Percentiles rank a stretch among this genome's conserved stretches.
phyloP scores from a whole-genome alignment of 345 rosid species.

The Eucalyptus brandiana region DNA sequence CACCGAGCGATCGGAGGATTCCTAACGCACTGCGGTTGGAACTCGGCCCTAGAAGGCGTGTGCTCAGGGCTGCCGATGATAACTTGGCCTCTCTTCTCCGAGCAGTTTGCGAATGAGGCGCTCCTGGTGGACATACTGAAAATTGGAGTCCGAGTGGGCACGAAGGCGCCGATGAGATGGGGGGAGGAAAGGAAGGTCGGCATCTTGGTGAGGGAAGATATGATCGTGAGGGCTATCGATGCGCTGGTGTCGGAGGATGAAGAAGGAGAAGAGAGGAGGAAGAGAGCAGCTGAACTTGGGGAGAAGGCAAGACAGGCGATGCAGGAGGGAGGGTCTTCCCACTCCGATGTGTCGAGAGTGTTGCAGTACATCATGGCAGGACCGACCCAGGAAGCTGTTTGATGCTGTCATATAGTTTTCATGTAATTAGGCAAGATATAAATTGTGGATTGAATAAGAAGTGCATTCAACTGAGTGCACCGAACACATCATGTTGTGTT shows the following conservation, averaged over 20 bases:
- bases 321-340: conserved; percentile 51
- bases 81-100: conserved; percentile 74
- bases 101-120: conserved; percentile 74
- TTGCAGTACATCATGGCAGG: conserved; percentile 18
- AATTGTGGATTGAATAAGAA: not conserved
- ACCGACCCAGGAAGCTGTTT: not conserved
- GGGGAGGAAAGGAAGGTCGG: conserved; percentile 69
- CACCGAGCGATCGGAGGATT: conserved; percentile 62
- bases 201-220: conserved; percentile 39
- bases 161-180: conserved; percentile 50
- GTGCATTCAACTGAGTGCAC: not conserved
- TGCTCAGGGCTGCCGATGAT: conserved; percentile 57
- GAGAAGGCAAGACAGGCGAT: conserved; percentile 28
- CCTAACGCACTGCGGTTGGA: conserved; percentile 87
- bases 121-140: conserved; percentile 42
- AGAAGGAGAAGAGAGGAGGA: conserved; percentile 32
- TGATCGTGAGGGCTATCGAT: conserved; percentile 23
- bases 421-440: not conserved
- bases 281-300: conserved; percentile 27
- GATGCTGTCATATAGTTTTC: not conserved
- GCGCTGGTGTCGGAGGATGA: conserved; percentile 34
- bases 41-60: conserved; percentile 62
- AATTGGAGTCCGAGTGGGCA: conserved; percentile 75
- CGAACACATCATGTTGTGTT: not conserved
- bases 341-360: conserved; percentile 18